Evolutionary conservation across 352 stramenopile species (phyloP), one percentile per base, ranked within the genome.

Genomic region (Globisporangium solare): DNA sequence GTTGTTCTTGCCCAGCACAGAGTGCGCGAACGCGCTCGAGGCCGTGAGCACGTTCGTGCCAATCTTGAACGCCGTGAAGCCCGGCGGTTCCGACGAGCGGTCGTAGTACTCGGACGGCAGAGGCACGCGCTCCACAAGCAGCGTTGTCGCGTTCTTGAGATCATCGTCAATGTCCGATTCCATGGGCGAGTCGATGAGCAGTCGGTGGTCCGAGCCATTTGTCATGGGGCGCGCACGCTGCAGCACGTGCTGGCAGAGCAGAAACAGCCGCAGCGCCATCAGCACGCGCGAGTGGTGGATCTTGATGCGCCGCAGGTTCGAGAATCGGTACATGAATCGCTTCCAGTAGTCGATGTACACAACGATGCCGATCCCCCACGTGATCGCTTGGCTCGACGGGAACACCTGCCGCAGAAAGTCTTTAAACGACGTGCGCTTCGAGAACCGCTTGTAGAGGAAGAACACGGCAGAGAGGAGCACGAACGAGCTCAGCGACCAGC

Each of bases 91-190:
- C 10, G 78, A 89, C 20, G 85, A 95, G 14, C 77, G 74, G 54
- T 95, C 83, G 47, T 95, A 88, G 65, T 88, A 92, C 66, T 95
- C 85, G 46, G 77, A 68, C 41, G 85, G 85, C 1, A 95, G 67
- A 11, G 85, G 85, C 54, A 95, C 85, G 18, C 81, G 70, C 50
- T 95, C 83, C 11, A 95, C 69, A 18, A 95, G 66, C 48, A 95
- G 56, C 17, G 76, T 74, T 46, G 82, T 93, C 24, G 85, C 85
- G 48, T 90, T 91, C 62, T 95, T 95, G 35, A 92, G 55, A 60
- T 95, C 79, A 58, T 95, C 85, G 51, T 95, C 84, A 61, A 95
- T 95, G 58, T 94, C 85, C 40, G 82, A 74, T 51, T 92, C 82
- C 67, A 91, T 89, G 1, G 85, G 85, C 51, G 82, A 78, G 63